Evolutionary conservation across 169 alveolate species (phyloP).

Genomic region (Theileria parva): DNA sequence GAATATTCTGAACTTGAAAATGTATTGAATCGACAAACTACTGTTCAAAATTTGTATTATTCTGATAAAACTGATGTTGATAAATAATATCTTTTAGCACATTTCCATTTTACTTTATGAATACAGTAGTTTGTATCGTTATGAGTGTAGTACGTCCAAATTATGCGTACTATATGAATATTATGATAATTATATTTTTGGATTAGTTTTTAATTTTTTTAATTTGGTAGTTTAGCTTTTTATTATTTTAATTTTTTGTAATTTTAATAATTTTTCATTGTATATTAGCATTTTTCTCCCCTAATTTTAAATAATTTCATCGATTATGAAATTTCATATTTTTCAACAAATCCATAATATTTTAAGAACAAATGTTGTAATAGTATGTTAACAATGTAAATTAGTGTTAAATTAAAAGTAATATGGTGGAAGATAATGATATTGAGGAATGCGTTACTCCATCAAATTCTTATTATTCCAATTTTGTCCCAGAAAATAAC

Average conservation of each 20-base stretch:
- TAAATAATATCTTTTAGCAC: constrained; percentile 20
- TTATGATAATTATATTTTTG: no score
- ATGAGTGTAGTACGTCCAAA: not conserved
- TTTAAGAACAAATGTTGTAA: no score
- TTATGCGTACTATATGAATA: not conserved
- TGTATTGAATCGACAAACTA: constrained; percentile 34
- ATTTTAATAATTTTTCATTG: no score
- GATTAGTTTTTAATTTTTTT: no score
- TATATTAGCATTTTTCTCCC: no score
- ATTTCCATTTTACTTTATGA: not conserved
- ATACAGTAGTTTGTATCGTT: no score
- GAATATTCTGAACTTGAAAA: constrained; percentile 32
- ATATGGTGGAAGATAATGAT: not conserved
- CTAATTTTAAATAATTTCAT: no score
- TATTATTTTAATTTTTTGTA: no score
- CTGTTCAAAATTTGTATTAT: constrained; percentile 60
- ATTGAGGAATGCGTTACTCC: not conserved
- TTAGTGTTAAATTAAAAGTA: not conserved
- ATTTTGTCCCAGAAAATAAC: not conserved
- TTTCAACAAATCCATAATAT: no score
- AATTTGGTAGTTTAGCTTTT: no score
- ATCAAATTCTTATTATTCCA: not conserved
- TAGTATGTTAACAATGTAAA: not conserved
- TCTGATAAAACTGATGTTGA: constrained; percentile 31
- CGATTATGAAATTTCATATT: no score